Base-by-base conservation (phyloP, 108 stramenopile genomes). In the Heterococcus sp. region DNA sequence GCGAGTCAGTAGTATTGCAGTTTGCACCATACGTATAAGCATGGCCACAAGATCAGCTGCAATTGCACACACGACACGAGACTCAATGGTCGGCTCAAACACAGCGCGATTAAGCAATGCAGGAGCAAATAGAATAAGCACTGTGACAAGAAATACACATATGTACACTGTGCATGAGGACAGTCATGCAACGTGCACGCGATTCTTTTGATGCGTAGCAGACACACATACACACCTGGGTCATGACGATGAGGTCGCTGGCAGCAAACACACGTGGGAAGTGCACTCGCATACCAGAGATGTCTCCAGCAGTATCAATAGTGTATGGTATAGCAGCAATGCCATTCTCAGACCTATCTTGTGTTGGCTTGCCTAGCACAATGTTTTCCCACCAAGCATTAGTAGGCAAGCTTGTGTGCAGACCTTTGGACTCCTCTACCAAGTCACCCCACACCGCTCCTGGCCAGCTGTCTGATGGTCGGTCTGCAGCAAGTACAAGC, bases 211-310 rank as follows among this genome's bases (percentile, higher is more conserved):
- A 71, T 89, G 84, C 32, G 86, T 88, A 40, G 74, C 73, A 78
- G 92, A 90, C 37, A n/a, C n/a, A n/a, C n/a, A n/a, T n/a, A n/a
- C n/a, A n/a, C n/a, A n/a, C n/a, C n/a, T 90, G 37, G 40, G 90
- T 89, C 32, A 93, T 66, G 21, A 93, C 94, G 65, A 72, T 78
- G 30, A 72, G 77, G 30, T 72, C 71, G 27, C 68, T 35, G 8
- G 31, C 66, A 32, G 77, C 77, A 38, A 35, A 8, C 33, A 29
- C 67, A 38, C 66, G 37, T 27, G 71, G 71, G 14, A 27, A 73
- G 78, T 79, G 76, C 35, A 77, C n/a, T 35, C 71, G 28, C 40
- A 58, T 1, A 11, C 78, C 78, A 2, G 71, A 1, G 0, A 32
- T 64, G 33, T 73, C 71, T 35, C 71, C 78, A 31, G 78, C 71